phyloP scores from a whole-genome alignment of 345 rosid genomes.

The Anastatica hierochuntica region DNA sequence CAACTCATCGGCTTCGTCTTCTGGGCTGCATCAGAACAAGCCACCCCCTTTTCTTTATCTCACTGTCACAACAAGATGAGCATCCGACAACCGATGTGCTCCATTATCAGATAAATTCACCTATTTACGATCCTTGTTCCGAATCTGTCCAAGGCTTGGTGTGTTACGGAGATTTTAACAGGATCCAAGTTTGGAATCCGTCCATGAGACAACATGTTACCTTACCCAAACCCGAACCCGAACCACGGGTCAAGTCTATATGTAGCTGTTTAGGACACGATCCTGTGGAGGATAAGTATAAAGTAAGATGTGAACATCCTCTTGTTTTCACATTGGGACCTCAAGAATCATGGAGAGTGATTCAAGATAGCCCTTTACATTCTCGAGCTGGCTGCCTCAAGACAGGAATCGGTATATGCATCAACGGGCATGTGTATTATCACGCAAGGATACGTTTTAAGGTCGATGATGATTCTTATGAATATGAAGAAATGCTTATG shows the following conservation, averaged over 20 bases:
- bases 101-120: background rate
- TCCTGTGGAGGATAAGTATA: conserved; percentile 5
- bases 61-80: background rate
- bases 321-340: conserved; percentile 4
- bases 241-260: too few species aligned
- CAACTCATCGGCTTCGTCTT: background rate
- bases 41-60: background rate
- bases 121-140: background rate
- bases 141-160: background rate
- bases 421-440: conserved; percentile 6
- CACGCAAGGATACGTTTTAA: background rate
- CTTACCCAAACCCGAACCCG: background rate
- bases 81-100: background rate
- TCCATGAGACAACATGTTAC: conserved; percentile 4
- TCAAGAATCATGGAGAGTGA: conserved; percentile 10
- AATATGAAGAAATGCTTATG: background rate
- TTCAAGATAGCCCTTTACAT: background rate
- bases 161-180: background rate
- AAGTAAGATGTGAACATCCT: background rate
- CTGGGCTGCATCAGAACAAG: background rate
- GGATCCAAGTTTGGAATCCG: background rate
- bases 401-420: background rate
- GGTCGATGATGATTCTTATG: background rate
- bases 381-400: background rate
- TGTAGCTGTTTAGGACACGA: conserved; percentile 2